Percentiles rank a stretch among this genome's conserved stretches.
Conservation (phyloP, 129 eudicot species). For the Cynara cardunculus region DNA sequence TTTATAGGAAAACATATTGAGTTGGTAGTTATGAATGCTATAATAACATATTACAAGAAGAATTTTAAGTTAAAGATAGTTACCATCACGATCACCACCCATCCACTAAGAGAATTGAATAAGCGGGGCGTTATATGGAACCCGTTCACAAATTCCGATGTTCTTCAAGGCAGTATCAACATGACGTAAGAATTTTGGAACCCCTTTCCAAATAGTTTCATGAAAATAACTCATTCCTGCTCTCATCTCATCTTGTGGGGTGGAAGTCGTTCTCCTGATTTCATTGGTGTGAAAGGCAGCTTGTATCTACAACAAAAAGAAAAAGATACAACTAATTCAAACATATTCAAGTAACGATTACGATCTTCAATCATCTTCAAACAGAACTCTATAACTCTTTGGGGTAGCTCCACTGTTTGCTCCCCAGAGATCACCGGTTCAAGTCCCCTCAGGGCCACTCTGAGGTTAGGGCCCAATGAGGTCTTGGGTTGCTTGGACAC, state of each 20-base stretch:
- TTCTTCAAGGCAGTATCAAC: constrained; percentile 87
- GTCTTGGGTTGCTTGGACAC: not conserved
- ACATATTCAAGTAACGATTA: not conserved
- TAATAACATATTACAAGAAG: not conserved
- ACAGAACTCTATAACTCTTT: not conserved
- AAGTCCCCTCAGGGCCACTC: too few species aligned
- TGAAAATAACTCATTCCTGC: constrained; percentile 96
- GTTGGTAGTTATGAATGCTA: too few species aligned
- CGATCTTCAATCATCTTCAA: not conserved
- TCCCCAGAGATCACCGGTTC: too few species aligned
- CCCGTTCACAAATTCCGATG: constrained; percentile 75
- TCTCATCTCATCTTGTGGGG: constrained; percentile 94
- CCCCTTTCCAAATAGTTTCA: constrained; percentile 91
- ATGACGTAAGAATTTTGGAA: constrained; percentile 75
- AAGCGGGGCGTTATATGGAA: constrained; percentile 85
- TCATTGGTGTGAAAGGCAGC: constrained; percentile 95
- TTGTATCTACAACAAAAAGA: constrained; percentile 55
- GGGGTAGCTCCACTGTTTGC: not conserved
- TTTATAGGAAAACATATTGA: too few species aligned
- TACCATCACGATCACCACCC: constrained; percentile 98
- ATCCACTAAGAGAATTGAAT: constrained; percentile 94
- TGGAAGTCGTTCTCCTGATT: constrained; percentile 70
- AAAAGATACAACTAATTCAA: not conserved
- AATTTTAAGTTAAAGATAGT: not conserved
- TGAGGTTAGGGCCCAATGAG: too few species aligned